Conservation (phyloP, 2,329 filamentous ascomycete species). For the Pezicula carpinea region DNA sequence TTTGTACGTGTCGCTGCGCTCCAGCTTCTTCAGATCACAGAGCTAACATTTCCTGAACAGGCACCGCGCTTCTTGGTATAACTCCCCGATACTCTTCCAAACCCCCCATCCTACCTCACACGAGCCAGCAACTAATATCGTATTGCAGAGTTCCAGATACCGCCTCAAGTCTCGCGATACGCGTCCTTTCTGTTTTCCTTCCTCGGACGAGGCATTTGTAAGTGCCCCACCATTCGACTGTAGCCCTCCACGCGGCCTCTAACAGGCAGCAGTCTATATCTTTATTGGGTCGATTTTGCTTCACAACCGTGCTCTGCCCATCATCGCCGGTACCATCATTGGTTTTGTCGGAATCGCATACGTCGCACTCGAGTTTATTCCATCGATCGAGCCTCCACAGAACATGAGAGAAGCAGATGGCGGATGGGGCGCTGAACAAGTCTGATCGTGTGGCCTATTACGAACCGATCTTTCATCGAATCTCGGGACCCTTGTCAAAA, state of each 20-base stretch:
- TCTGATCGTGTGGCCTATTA: not conserved
- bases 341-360: constrained; percentile 77
- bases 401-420: constrained; percentile 40
- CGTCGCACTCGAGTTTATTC: constrained; percentile 68
- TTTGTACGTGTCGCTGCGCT: constrained; percentile 52
- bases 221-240: constrained; percentile 34
- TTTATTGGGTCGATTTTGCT: constrained; percentile 88
- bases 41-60: constrained; percentile 35
- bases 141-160: constrained; percentile 79
- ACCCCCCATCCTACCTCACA: not conserved
- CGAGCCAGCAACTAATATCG: not conserved
- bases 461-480: no score
- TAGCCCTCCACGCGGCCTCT: constrained; percentile 9
- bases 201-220: constrained; percentile 90
- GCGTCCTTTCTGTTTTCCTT: constrained; percentile 98
- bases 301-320: constrained; percentile 59
- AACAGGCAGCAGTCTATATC: constrained; percentile 70
- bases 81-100: constrained; percentile 5
- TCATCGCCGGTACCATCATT: constrained; percentile 73
- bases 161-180: constrained; percentile 87
- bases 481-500: no score
- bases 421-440: not conserved
- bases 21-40: not conserved
- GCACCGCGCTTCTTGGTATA: constrained; percentile 60
- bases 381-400: constrained; percentile 63